Percentiles rank a stretch among this genome's conserved stretches.
Conservation (phyloP, 257 asterid species). For the Penstemon barbatus region DNA sequence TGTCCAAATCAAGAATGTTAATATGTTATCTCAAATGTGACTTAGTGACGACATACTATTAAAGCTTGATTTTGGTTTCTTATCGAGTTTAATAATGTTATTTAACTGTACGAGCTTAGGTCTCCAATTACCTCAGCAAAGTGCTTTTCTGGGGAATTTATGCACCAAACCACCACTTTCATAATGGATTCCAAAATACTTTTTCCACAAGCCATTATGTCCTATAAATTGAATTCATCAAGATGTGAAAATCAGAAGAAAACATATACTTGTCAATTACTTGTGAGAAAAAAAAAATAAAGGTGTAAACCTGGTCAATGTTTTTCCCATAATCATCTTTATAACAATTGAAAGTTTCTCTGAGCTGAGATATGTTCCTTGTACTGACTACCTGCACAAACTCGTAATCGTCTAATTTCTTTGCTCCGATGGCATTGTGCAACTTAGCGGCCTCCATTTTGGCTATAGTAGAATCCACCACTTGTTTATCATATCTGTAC, state of each 20-base stretch:
- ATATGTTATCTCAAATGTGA: neutral
- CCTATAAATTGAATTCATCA: constrained; percentile 40
- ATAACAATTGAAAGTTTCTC: constrained; percentile 63
- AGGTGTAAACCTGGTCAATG: constrained; percentile 53
- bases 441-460: constrained; percentile 61
- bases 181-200: constrained; percentile 48
- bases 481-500: constrained; percentile 62
- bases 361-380: constrained; percentile 68
- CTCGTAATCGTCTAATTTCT: constrained; percentile 48
- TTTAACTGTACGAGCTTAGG: no score
- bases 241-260: constrained; percentile 3
- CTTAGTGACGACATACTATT: no score
- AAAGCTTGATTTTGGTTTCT: no score
- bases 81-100: no score
- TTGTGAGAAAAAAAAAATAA: neutral
- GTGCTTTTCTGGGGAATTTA: constrained; percentile 72
- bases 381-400: constrained; percentile 53
- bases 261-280: neutral
- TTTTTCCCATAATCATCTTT: constrained; percentile 50
- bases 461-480: constrained; percentile 52
- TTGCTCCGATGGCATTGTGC: constrained; percentile 44
- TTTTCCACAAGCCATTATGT: constrained; percentile 52
- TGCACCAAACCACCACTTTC: constrained; percentile 68
- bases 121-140: constrained; percentile 66
- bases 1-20: constrained; percentile 1